These are phyloP conservation scores for Austroboletus eburneus DNA, from an alignment of 768 basidiomycete genomes.

Conservation along the genomic window DNA sequence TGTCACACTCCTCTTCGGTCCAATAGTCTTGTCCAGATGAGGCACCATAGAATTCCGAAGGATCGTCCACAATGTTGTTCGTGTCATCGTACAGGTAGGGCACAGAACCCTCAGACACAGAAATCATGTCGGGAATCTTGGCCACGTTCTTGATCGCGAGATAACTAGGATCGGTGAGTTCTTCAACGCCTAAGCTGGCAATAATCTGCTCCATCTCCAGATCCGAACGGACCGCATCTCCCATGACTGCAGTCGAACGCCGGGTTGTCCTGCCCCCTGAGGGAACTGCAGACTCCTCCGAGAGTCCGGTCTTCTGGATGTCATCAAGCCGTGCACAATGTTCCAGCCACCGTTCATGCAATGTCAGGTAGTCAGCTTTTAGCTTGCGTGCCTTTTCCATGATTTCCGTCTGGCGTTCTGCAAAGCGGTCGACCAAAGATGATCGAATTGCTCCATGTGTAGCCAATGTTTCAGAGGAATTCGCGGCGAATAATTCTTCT, in stretches of 20 bases:
- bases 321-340: slow-evolving; percentile 71
- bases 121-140: slow-evolving; percentile 86
- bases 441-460: slow-evolving; percentile 40
- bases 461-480: slow-evolving; percentile 32
- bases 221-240: slow-evolving; percentile 90
- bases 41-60: slow-evolving; percentile 71
- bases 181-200: slow-evolving; percentile 88
- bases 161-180: slow-evolving; percentile 86
- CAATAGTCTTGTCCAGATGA: slow-evolving; percentile 77
- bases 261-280: slow-evolving; percentile 61
- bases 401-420: slow-evolving; percentile 45
- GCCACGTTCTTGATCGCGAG: slow-evolving; percentile 86
- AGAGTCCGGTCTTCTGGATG: slow-evolving; percentile 27
- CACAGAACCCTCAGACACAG: slow-evolving; percentile 56
- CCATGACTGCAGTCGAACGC: slow-evolving; percentile 64
- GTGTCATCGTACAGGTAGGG: slow-evolving; percentile 77
- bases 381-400: slow-evolving; percentile 54
- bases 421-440: slow-evolving; percentile 52
- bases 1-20: slow-evolving; percentile 79
- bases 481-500: slow-evolving; percentile 42
- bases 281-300: slow-evolving; percentile 37
- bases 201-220: slow-evolving; percentile 97
- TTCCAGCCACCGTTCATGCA: slow-evolving; percentile 69
- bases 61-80: slow-evolving; percentile 75
- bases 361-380: slow-evolving; percentile 58